Base-by-base conservation (phyloP, 345 rosid species). In the Populus nigra region DNA sequence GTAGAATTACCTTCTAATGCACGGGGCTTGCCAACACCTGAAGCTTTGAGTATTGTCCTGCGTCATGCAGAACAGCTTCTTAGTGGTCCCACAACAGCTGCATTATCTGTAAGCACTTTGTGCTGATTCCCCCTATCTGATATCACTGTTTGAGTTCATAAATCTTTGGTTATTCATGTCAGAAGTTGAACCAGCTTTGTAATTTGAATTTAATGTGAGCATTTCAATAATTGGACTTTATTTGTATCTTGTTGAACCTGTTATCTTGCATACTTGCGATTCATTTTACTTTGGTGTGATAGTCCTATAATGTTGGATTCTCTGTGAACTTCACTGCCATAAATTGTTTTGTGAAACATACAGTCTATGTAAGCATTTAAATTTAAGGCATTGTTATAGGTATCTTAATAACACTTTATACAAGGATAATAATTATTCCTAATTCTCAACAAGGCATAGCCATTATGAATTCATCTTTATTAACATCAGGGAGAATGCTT, bases 1-100 rank as follows among this genome's bases (percentile, higher is more conserved):
- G 78, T 74, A 25, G 94, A 86, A 53, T 83, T 89, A 77, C 93
- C 94, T 71, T 76, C 85, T 43, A 85, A 76, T 78, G 82, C 78
- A 41, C 86, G 53, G 72, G 94, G 93, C 69, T 68, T 86, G 81
- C 89, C 93, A 33, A 86, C 94, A 2, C 88, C 87, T 73, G 97
- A 90, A 88, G 92, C 90, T 59, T 86, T 96, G 76, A 74, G 83
- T 73, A 81, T 81, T 77, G 88, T 93, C 76, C 53, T 93, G 81
- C 88, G 86, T 73, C 93, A 81, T 71, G 90, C 88, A 59, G 91
- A 92, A 78, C 83, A 73, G 71, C 89, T 96, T 85, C 88, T 96
- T 4, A 77, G 91, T 74, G 89, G 83, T 73, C 88, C 77, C 68
- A 82, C 87, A n/a, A 76, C 84, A n/a, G 78, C 87, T 39, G 85